phyloP scores from a whole-genome alignment of 176 grass and related monocot species.

The Zea mays region Zm-B73-REFERENCE-NAM-5.0 NC_050096.1:247494501-247495000 shows the following conservation, averaged over 20 bases:
- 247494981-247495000: no score
- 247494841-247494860: neutral
- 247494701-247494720: neutral
- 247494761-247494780: neutral
- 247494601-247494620: neutral
- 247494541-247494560: neutral
- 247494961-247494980: conserved; percentile 64
- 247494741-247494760: conserved; percentile 10
- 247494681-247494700: neutral
- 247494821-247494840: neutral
- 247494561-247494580: neutral
- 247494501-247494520: neutral
- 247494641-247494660: neutral
- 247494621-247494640: neutral
- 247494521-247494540: conserved; percentile 4
- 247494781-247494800: neutral
- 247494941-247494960: neutral
- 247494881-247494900: neutral
- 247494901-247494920: neutral
- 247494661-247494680: neutral
- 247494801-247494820: neutral
- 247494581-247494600: neutral
- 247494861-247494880: neutral
- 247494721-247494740: neutral
- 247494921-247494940: neutral